phyloP scores from a whole-genome alignment of 345 rosid genomes.

The Populus deltoides region DNA sequence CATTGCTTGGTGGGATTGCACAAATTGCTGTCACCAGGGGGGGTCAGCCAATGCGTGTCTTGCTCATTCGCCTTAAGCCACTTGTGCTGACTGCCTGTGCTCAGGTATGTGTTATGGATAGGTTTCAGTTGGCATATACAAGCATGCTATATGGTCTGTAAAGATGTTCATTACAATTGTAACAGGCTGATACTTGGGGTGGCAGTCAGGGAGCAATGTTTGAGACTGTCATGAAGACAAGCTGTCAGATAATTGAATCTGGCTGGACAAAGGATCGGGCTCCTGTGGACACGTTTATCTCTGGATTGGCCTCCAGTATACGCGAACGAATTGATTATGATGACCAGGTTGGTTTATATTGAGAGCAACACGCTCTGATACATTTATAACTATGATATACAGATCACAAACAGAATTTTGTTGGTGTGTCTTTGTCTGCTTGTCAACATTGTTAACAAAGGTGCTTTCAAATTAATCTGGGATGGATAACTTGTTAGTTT shows the following conservation, averaged over 20 bases:
- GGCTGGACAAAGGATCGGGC: constrained; percentile 94
- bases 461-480: background rate
- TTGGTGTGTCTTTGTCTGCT: background rate
- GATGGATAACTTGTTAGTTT: background rate
- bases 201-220: constrained; percentile 79
- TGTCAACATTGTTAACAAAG: background rate
- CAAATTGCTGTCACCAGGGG: constrained; percentile 82
- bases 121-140: constrained; percentile 7
- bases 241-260: constrained; percentile 85
- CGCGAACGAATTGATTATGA: constrained; percentile 90
- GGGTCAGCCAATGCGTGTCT: constrained; percentile 91
- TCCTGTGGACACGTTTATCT: constrained; percentile 91
- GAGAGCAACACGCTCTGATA: background rate
- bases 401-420: background rate
- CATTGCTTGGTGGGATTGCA: constrained; percentile 80
- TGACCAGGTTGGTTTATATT: constrained; percentile 65
- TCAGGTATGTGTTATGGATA: constrained; percentile 50
- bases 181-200: constrained; percentile 83
- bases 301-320: constrained; percentile 80
- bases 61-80: constrained; percentile 92
- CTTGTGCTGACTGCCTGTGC: constrained; percentile 83
- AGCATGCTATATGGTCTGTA: background rate
- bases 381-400: background rate
- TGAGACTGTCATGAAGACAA: constrained; percentile 72
- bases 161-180: constrained; percentile 15